Evolutionary conservation across 225 moss, liverwort and hornwort species (phyloP).

Genomic region (Bryum argenteum): DNA sequence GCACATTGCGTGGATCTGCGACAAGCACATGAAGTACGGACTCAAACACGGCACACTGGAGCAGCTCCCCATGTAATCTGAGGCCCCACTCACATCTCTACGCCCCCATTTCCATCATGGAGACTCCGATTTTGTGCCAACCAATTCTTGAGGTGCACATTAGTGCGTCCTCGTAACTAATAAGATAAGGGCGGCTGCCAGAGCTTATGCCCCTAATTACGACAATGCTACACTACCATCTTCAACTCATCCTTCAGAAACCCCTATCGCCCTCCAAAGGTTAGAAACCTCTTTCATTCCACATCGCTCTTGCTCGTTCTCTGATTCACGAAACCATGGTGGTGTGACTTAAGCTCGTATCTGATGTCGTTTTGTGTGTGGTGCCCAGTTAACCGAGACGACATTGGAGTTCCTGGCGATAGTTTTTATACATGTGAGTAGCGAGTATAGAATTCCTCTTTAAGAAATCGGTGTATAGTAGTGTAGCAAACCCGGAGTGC

Average conservation of each 20-base stretch:
- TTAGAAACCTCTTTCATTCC: not conserved
- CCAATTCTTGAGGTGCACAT: slow-evolving; percentile 41
- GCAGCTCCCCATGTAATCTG: slow-evolving; percentile 30
- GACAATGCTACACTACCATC: slow-evolving; percentile 13
- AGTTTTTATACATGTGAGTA: slow-evolving; percentile 29
- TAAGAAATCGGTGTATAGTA: slow-evolving; percentile 39
- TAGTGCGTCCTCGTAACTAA: slow-evolving; percentile 26
- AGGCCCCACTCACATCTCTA: not conserved
- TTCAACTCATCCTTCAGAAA: slow-evolving; percentile 2
- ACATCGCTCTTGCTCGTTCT: not conserved
- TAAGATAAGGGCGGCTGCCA: slow-evolving; percentile 17
- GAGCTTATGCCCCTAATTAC: slow-evolving; percentile 19
- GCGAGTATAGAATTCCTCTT: slow-evolving; percentile 29
- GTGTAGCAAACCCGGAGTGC: slow-evolving; percentile 28
- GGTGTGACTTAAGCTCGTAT: not conserved
- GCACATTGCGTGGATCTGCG: slow-evolving; percentile 55
- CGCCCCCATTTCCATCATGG: not conserved
- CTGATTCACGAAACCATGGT: not conserved
- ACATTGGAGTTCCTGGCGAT: not conserved
- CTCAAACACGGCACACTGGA: slow-evolving; percentile 47
- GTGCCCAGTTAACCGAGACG: slow-evolving; percentile 30
- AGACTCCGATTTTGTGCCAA: slow-evolving; percentile 17
- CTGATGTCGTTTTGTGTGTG: not conserved
- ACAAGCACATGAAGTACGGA: slow-evolving; percentile 64
- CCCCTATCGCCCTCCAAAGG: slow-evolving; percentile 17